phyloP scores from a whole-genome alignment of 805 yeast genomes.

The Geotrichum ghanense region DNA sequence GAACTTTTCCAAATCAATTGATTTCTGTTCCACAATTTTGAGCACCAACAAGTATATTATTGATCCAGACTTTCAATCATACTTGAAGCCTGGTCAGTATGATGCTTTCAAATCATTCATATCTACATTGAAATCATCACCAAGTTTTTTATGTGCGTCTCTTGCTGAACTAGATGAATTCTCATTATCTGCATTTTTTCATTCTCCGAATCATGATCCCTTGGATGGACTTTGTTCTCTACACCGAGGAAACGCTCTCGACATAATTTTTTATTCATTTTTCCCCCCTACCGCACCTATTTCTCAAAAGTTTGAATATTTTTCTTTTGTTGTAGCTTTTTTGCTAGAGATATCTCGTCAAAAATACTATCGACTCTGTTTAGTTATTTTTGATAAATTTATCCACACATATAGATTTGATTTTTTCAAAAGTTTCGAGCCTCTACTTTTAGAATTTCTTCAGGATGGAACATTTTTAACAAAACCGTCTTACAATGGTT shows the following conservation, averaged over 20 bases:
- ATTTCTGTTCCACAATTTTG: slow-evolving; percentile 9
- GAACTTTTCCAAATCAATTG: slow-evolving; percentile 7
- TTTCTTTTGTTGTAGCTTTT: slow-evolving; percentile 17
- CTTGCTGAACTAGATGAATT: slow-evolving; percentile 14
- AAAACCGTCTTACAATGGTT: slow-evolving; percentile 5
- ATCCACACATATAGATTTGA: slow-evolving; percentile 8
- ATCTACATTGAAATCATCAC: slow-evolving; percentile 24
- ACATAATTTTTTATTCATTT: slow-evolving; percentile 21
- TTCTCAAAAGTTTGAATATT: slow-evolving; percentile 13
- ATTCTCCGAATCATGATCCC: slow-evolving; percentile 9
- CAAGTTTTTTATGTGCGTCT: slow-evolving; percentile 24
- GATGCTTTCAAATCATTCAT: slow-evolving; percentile 24
- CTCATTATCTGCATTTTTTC: slow-evolving; percentile 13
- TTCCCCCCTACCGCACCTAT: slow-evolving; percentile 14
- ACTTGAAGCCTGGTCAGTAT: slow-evolving; percentile 17
- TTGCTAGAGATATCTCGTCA: slow-evolving; percentile 11
- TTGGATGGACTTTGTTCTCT: slow-evolving; percentile 16
- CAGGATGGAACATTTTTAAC: slow-evolving; percentile 16
- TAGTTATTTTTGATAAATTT: slow-evolving; percentile 14
- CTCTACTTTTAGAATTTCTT: slow-evolving; percentile 9
- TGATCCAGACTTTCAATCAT: slow-evolving; percentile 7
- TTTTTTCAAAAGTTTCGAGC: slow-evolving; percentile 8
- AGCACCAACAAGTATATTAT: neutral
- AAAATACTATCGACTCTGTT: slow-evolving; percentile 11
- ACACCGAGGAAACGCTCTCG: slow-evolving; percentile 19